Percentiles rank a stretch among this genome's conserved stretches.
phyloP scores from a whole-genome alignment of 495 filamentous ascomycete genomes.

The Neurospora sp. region DNA sequence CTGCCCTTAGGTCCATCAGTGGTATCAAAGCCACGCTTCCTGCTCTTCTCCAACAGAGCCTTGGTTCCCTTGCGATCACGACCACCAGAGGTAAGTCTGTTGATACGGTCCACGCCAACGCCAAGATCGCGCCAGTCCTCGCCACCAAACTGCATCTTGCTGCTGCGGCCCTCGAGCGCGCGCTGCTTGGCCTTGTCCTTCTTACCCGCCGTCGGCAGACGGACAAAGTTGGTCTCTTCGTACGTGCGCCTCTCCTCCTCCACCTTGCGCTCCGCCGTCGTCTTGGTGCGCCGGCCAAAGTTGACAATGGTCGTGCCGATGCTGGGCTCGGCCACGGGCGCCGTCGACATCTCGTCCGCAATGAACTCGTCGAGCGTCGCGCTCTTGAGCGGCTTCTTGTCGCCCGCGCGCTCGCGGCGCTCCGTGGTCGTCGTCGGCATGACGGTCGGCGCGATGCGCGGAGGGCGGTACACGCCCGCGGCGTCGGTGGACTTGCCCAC shows the following conservation, averaged over 20 bases:
- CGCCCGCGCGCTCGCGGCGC: conserved; percentile 36
- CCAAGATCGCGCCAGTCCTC: conserved; percentile 77
- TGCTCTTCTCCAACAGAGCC: conserved; percentile 63
- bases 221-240: conserved; percentile 79
- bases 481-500: too few relatives aligned
- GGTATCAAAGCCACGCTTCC: conserved; percentile 55
- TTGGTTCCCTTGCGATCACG: conserved; percentile 41
- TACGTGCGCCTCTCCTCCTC: conserved; percentile 68
- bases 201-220: conserved; percentile 72
- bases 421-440: too few relatives aligned
- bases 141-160: conserved; percentile 57
- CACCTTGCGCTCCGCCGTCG: conserved; percentile 52
- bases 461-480: too few relatives aligned
- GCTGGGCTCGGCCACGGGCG: conserved; percentile 67
- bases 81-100: conserved; percentile 55
- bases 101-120: conserved; percentile 68
- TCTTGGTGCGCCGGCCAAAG: conserved; percentile 64
- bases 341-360: conserved; percentile 62
- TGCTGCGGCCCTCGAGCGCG: conserved; percentile 30
- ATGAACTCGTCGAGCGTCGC: conserved; percentile 81
- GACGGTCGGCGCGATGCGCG: too few relatives aligned
- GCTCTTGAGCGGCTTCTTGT: conserved; percentile 53
- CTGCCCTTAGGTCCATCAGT: conserved; percentile 47
- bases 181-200: conserved; percentile 52
- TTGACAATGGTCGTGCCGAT: conserved; percentile 73